These are phyloP conservation scores for Corymbia citriodora DNA, from an alignment of 441 rosid genomes.

Conservation along the genomic window DNA sequence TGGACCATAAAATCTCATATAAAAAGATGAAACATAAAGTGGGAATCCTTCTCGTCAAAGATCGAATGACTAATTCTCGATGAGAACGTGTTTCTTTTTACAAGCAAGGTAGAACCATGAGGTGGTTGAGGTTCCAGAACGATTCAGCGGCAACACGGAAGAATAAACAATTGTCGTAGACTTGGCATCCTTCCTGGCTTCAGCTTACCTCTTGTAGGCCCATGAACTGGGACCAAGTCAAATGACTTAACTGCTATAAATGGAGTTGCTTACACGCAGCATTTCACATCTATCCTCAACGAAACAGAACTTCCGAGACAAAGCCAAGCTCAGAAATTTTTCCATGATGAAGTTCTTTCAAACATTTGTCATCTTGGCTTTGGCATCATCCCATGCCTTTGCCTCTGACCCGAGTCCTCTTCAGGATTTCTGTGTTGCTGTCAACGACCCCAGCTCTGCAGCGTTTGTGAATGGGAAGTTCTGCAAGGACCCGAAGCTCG, in stretches of 20 bases:
- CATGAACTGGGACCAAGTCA: neutral
- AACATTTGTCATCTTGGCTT: neutral
- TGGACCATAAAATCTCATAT: neutral
- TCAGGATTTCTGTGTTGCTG: constrained; percentile 7
- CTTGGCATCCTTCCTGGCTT: neutral
- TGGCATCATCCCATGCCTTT: neutral
- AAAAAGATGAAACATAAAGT: neutral
- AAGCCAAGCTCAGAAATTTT: neutral
- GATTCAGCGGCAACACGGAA: neutral
- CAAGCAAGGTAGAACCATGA: neutral
- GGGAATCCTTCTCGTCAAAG: neutral
- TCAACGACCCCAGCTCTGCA: neutral
- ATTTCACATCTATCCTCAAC: neutral
- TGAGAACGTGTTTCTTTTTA: neutral
- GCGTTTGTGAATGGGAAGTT: constrained; percentile 2
- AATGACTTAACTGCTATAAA: neutral
- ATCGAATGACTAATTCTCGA: neutral
- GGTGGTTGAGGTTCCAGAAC: neutral
- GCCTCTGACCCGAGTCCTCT: neutral
- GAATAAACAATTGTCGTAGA: neutral
- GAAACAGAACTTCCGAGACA: neutral
- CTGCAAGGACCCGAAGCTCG: neutral
- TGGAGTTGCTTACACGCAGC: neutral
- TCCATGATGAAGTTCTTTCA: neutral
- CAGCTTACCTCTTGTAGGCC: neutral